Base-by-base conservation (phyloP, 192 early-diverging fungal genomes). In the Dispira simplex region DNA sequence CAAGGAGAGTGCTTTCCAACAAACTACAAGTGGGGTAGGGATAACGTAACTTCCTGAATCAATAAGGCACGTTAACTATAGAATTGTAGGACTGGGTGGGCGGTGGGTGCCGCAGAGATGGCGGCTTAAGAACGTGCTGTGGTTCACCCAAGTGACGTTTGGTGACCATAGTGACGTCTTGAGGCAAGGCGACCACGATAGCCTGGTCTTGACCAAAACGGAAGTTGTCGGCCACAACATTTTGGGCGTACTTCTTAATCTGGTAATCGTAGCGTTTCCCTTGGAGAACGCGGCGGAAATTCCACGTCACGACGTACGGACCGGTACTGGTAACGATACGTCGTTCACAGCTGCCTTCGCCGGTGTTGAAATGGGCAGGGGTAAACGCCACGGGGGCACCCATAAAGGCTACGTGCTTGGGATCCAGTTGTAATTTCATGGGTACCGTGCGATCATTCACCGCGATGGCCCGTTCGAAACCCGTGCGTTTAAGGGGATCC, bases 211-310 rank as follows among this genome's bases (percentile, higher is more conserved):
- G 74, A 28, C 90, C 90, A 70, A 80, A 93, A 71, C 84, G 75
- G 71, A 97, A 97, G 76, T 94, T 90, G 69, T 94, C 92, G 3
- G 90, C 88, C 10, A 95, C 91, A 20, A 97, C 85, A 12, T 75
- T 67, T 46, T 91, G 87, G 2, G 75, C 63, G 58, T 90, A 97
- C 68, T 88, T 79, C 72, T 92, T 93, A 73, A 97, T 93, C 13
- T 80, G 78, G 72, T 97, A 97, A 63, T 90, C 87, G 65, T 85
- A 77, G 3, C 80, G 75, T 45, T 88, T 83, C 11, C 88, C 89
- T 46, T 74, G 71, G 71, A 87, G 86, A n/a, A 89, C 87, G 8
- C 84, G 75, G 14, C 83, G 75, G 71, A 97, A 86, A 70, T 88
- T 93, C 94, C 94, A 97, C 13, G 88, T 86, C 54, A 97, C 83